Conservation (phyloP, 2,329 filamentous ascomycete species). For the Zymoseptoria crescenta region DNA sequence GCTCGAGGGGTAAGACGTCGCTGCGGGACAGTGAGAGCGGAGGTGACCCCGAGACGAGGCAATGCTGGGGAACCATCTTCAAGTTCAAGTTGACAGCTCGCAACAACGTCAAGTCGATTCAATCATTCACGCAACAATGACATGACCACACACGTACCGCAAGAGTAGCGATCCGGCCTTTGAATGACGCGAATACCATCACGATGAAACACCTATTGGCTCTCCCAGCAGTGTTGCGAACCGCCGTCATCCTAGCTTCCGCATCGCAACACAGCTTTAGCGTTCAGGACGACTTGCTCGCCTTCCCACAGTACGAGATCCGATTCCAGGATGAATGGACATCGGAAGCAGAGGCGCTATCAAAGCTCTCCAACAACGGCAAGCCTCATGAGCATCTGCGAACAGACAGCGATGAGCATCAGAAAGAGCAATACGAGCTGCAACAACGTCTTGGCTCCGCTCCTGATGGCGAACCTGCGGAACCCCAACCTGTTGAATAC, state of each 20-base stretch:
- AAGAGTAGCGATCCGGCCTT: neutral
- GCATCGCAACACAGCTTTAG: conserved; percentile 59
- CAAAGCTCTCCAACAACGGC: conserved; percentile 41
- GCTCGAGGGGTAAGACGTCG: too few relatives aligned
- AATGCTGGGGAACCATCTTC: too few relatives aligned
- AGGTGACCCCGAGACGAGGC: too few relatives aligned
- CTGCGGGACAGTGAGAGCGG: too few relatives aligned
- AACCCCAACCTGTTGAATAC: conserved; percentile 40
- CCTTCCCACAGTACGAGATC: conserved; percentile 80
- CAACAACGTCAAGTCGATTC: neutral
- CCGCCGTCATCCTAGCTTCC: conserved; percentile 38
- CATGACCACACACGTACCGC: neutral
- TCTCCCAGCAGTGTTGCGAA: conserved; percentile 39
- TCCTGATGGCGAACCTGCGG: conserved; percentile 7
- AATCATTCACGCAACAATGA: neutral
- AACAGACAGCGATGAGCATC: neutral
- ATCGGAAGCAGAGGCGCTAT: conserved; percentile 59
- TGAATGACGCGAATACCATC: neutral
- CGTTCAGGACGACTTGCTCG: conserved; percentile 79
- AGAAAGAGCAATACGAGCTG: conserved; percentile 14
- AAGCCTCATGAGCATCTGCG: conserved; percentile 2
- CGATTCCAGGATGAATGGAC: conserved; percentile 63
- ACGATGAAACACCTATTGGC: conserved; percentile 43
- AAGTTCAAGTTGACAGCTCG: neutral
- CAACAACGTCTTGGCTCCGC: conserved; percentile 8